Percentiles rank a stretch among this genome's conserved stretches.
These are phyloP conservation scores for Scopulariopsis brevicaulis DNA, from an alignment of 2,329 filamentous ascomycete genomes.

Conservation along the genomic window DNA sequence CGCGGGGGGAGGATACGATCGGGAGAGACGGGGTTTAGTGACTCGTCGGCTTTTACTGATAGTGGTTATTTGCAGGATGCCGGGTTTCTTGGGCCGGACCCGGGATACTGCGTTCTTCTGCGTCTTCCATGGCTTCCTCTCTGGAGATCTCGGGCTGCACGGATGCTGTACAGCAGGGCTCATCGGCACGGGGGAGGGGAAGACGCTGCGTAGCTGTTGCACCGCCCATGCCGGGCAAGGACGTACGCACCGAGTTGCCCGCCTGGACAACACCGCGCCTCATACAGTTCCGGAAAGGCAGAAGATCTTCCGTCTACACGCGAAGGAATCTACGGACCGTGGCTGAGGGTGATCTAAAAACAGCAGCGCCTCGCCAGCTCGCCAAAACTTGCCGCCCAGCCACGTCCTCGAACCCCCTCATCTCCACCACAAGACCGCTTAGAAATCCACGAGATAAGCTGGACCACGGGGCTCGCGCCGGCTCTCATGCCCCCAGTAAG, in stretches of 20 bases:
- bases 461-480: not conserved
- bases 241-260: not conserved
- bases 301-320: not conserved
- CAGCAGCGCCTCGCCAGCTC: not conserved
- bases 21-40: not conserved
- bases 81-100: not conserved
- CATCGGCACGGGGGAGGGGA: not conserved
- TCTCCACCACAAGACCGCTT: not conserved
- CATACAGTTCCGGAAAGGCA: not conserved
- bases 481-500: not conserved
- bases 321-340: not conserved
- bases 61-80: not conserved
- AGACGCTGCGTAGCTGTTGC: not conserved
- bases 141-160: not conserved
- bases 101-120: not conserved
- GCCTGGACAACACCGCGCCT: not conserved
- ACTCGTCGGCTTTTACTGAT: not conserved
- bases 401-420: not conserved
- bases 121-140: not conserved
- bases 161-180: not conserved
- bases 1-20: not conserved
- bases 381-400: not conserved
- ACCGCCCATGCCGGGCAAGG: not conserved
- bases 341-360: not conserved
- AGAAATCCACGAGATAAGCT: not conserved